Evolutionary conservation across 441 rosid genomes (phyloP).

Genomic region (Pelargonium citronellum): DNA sequence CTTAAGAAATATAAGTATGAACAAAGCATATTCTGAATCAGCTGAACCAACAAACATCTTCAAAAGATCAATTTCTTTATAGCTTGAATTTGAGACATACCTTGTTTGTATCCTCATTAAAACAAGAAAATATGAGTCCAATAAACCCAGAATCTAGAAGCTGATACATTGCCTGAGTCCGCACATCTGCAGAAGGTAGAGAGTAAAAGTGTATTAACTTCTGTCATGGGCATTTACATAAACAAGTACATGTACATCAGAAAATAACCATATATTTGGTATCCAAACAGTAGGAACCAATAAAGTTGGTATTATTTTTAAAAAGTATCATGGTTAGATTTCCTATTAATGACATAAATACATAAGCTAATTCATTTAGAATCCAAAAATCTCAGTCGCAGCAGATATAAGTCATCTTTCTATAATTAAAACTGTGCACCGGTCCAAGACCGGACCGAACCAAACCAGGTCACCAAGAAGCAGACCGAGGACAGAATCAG

Average conservation of each 20-base stretch:
- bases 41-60: constrained; percentile 10
- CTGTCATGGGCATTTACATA: background rate
- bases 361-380: background rate
- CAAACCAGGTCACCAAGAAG: too few species aligned
- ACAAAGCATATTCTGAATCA: constrained; percentile 18
- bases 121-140: constrained; percentile 90
- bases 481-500: too few species aligned
- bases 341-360: constrained; percentile 3
- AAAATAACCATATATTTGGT: background rate
- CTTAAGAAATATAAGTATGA: constrained; percentile 34
- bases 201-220: background rate
- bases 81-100: constrained; percentile 29
- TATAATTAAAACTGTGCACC: background rate
- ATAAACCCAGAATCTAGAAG: constrained; percentile 95
- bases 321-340: constrained; percentile 4
- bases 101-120: constrained; percentile 79
- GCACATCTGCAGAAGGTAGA: constrained; percentile 60
- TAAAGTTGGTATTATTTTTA: background rate
- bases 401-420: background rate
- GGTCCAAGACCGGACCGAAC: too few species aligned
- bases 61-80: constrained; percentile 4
- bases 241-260: background rate
- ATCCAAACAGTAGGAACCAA: constrained; percentile 3
- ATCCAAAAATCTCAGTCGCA: constrained; percentile 8
- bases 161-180: constrained; percentile 98